These are phyloP conservation scores for Didymella sp. DNA, from an alignment of 2,329 filamentous ascomycete species.

Conservation along the genomic window DNA sequence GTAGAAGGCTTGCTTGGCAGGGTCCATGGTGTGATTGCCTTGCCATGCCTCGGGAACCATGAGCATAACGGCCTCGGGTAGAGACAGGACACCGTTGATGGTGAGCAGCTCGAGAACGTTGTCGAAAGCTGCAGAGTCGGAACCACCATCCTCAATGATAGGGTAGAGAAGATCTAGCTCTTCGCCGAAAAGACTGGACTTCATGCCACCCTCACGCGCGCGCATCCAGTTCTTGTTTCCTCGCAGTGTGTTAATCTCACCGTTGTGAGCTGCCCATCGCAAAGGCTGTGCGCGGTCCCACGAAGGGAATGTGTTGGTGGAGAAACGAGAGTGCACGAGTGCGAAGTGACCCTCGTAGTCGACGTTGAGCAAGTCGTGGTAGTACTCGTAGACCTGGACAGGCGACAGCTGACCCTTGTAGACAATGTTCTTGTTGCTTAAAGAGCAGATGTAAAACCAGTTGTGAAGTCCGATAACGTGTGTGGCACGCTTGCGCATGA, in stretches of 20 bases:
- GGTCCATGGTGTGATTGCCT: slow-evolving; percentile 89
- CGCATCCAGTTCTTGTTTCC: slow-evolving; percentile 99
- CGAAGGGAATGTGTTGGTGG: slow-evolving; percentile 96
- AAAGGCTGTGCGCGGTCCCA: slow-evolving; percentile 98
- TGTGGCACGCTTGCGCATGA: slow-evolving; percentile 92
- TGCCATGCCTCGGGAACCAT: slow-evolving; percentile 99
- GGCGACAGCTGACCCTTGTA: slow-evolving; percentile 98
- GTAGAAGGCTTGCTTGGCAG: slow-evolving; percentile 95
- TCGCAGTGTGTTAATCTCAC: slow-evolving; percentile 96
- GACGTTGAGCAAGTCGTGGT: slow-evolving; percentile 94
- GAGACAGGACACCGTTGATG: slow-evolving; percentile 93
- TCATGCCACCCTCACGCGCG: slow-evolving; percentile 92
- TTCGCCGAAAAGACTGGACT: slow-evolving; percentile 89
- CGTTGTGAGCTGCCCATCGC: slow-evolving; percentile 97
- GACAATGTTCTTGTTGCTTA: slow-evolving; percentile 98
- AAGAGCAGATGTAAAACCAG: slow-evolving; percentile 97
- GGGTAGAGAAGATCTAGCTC: slow-evolving; percentile 91
- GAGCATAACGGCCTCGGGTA: slow-evolving; percentile 96
- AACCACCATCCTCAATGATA: slow-evolving; percentile 94
- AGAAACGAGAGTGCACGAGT: slow-evolving; percentile 95
- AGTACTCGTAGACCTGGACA: slow-evolving; percentile 96
- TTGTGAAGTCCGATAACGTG: slow-evolving; percentile 95
- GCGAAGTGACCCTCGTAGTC: slow-evolving; percentile 98
- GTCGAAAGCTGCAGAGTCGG: slow-evolving; percentile 95
- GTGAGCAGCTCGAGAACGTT: slow-evolving; percentile 93